These are phyloP conservation scores for Zygosaccharomyces sapae DNA, from an alignment of 1,139 yeast species.

Conservation along the genomic window DNA sequence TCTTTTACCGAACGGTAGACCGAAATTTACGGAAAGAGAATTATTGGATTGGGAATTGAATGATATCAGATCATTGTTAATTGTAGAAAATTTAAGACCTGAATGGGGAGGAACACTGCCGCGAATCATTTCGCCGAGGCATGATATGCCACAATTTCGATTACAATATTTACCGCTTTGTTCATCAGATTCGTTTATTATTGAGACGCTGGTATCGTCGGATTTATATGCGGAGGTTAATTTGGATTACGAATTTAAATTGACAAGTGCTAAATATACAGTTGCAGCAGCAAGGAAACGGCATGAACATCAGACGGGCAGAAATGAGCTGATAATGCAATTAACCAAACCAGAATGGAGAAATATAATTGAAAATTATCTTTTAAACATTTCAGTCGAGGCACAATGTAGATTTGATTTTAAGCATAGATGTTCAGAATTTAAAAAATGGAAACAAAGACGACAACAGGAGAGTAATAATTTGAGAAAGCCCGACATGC, in stretches of 20 bases:
- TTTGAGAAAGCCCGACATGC: slow-evolving; percentile 33
- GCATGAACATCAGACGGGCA: slow-evolving; percentile 37
- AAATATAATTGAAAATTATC: slow-evolving; percentile 60
- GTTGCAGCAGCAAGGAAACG: slow-evolving; percentile 53
- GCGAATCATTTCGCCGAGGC: slow-evolving; percentile 31
- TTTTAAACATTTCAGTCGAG: slow-evolving; percentile 61
- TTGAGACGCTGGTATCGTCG: slow-evolving; percentile 46
- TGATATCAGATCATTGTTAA: slow-evolving; percentile 56
- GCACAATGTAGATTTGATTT: slow-evolving; percentile 63
- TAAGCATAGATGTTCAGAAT: slow-evolving; percentile 45
- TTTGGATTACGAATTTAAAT: slow-evolving; percentile 47
- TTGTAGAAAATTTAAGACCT: slow-evolving; percentile 45
- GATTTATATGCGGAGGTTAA: slow-evolving; percentile 59
- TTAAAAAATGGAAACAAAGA: slow-evolving; percentile 39
- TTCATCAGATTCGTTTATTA: slow-evolving; percentile 47
- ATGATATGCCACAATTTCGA: slow-evolving; percentile 31
- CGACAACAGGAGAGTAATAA: slow-evolving; percentile 18
- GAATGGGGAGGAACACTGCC: slow-evolving; percentile 56
- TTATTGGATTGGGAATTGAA: slow-evolving; percentile 62
- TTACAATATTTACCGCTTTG: slow-evolving; percentile 48
- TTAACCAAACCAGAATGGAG: slow-evolving; percentile 58
- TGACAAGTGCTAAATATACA: slow-evolving; percentile 57
- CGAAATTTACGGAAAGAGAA: slow-evolving; percentile 56
- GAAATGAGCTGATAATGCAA: slow-evolving; percentile 30
- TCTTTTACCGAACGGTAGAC: slow-evolving; percentile 50